Evolutionary conservation across 768 basidiomycete genomes (phyloP), one percentile per base, ranked within the genome.

Genomic region (Serpula lacrymans): DNA sequence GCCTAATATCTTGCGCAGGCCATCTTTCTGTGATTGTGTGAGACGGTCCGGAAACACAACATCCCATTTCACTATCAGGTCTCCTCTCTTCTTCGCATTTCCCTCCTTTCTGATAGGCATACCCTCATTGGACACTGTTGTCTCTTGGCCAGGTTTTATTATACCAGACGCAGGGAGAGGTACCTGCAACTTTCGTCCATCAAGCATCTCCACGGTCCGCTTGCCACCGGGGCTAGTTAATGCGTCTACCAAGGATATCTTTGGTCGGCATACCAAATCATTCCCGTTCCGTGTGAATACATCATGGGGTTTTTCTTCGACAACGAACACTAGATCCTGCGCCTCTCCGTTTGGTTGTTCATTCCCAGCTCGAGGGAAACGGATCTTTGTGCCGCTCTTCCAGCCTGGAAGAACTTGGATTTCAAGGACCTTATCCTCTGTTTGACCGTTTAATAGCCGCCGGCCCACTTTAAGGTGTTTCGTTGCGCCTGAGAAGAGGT

Each of bases 311-410:
- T 95, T 97, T 65, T 97, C 92, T 62, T 96, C 94, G n/a, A 96
- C 80, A 34, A 95, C 80, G 57, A 99, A 97, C 23, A 93, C 93
- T n/a, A 99, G 74, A 59, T 94, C 90, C 54, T 93, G 91, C 11
- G 85, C 60, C 33, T 84, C 84, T 9, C 85, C 84, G 24, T 46
- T 60, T 10, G 67, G 57, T 37, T 74, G 71, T 53, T 93, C 91
- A 61, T 97, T 93, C 3, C 91, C 91, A 8, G 89, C 84, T 16
- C 78, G 77, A 0, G 88, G 79, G 64, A 94, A 97, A 29, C 89
- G 82, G 44, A 98, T 77, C 67, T 95, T 96, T 13, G 95, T 97
- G 0, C 95, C 95, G 46, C 80, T 79, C 74, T 97, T 97, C 93
- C 93, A 98, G 1, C 95, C 95, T 0, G 94, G 90, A 48, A 76